These are phyloP conservation scores for Plasmopara viticola DNA, from an alignment of 352 stramenopile species.

Conservation along the genomic window DNA sequence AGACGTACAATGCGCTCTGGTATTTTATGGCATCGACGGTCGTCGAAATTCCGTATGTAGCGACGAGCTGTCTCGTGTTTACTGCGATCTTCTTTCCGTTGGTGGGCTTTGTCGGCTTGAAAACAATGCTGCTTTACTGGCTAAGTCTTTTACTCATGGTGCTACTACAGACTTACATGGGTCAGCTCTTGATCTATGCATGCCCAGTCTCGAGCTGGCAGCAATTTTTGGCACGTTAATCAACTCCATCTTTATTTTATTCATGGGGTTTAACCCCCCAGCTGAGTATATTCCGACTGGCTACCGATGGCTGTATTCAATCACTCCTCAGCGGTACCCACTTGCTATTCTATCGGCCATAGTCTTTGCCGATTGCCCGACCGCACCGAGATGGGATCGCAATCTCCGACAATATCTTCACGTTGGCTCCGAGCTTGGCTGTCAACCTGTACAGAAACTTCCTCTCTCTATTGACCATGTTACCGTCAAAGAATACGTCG, in stretches of 20 bases:
- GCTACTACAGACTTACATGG: constrained; percentile 39
- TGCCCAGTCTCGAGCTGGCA: constrained; percentile 26
- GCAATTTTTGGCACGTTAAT: constrained; percentile 26
- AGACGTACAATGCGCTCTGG: constrained; percentile 52
- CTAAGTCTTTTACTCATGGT: constrained; percentile 34
- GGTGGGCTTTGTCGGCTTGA: constrained; percentile 31
- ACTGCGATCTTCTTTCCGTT: constrained; percentile 38
- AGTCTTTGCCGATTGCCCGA: constrained; percentile 22
- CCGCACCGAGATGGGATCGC: background rate
- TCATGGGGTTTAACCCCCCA: constrained; percentile 50
- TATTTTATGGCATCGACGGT: constrained; percentile 45
- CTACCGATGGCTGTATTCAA: constrained; percentile 38
- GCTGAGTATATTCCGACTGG: constrained; percentile 33
- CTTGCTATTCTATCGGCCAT: constrained; percentile 13
- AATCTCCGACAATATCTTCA: too few relatives aligned
- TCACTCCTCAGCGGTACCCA: constrained; percentile 21
- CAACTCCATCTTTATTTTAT: constrained; percentile 43
- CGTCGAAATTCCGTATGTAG: constrained; percentile 58
- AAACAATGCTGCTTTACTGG: constrained; percentile 38
- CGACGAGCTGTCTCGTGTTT: constrained; percentile 32
- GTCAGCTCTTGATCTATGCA: constrained; percentile 29
- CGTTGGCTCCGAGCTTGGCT: constrained; percentile 12
- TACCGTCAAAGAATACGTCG: constrained; percentile 39
- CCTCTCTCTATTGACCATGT: constrained; percentile 12
- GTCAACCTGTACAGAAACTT: constrained; percentile 13